Evolutionary conservation across 2,329 filamentous ascomycete species (phyloP), one percentile per base, ranked within the genome.

Genomic region (Paecilomyces formosus): DNA sequence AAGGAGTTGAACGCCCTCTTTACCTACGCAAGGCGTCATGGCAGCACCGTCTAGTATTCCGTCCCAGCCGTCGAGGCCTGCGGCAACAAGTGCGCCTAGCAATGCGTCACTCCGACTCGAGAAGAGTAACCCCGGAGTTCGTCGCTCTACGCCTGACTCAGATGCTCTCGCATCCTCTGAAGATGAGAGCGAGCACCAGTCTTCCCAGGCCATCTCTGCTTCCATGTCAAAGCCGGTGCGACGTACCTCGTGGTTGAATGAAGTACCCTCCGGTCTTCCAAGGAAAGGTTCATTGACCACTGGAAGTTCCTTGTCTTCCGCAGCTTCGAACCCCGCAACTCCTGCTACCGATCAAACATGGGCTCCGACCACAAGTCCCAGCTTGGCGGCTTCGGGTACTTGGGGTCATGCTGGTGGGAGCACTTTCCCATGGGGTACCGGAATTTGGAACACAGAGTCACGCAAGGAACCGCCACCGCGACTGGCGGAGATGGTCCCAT

Each of bases 81-180:
- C 61, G 74, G 78, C 68, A 66, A 79, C 64, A 65, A 75, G 61
- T 73, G 79, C 62, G 8, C 73, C 82, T 22, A 85, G 76, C 65
- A 88, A 80, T 66, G 85, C 88, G 60, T 85, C 85, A 45, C 78
- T 87, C 45, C 77, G 90, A 54, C 80, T 90, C 33, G 90, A 93
- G 55, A 94, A 92, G 72, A 81, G 88, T 55, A 88, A 89, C 67
- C 72, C 79, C 33, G 78, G 79, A 57, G 82, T 87, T 58, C 85
- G 92, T 66, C 88, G 89, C 57, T 92, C 91, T 7, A 97, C 93
- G 1, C 93, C 93, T 22, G 94, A 97, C 71, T 97, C 92, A 3
- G 93, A 97, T 72, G 93, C 90, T 55, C 79, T 97, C 60, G 92
- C 89, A 56, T 97, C 93, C 64, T 97, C 92, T 12, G 94, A 97